Conservation (phyloP, 495 filamentous ascomycete genomes). For the Talaromyces adpressus region DNA sequence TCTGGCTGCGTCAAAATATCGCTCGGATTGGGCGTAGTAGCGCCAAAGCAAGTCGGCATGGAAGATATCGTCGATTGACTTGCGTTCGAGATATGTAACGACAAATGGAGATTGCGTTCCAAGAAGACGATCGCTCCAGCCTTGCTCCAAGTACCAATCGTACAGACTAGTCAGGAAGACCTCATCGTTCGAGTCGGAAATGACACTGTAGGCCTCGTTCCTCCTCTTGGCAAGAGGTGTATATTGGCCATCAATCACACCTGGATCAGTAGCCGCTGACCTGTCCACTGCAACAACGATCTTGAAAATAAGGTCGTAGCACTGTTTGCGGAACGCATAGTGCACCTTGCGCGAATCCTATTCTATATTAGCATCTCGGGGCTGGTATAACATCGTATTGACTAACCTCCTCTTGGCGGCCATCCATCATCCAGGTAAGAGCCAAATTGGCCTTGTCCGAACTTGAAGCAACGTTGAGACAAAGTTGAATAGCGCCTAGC, state of each 20-base stretch:
- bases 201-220: constrained; percentile 78
- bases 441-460: constrained; percentile 80
- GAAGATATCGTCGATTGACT: constrained; percentile 55
- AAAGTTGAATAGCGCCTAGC: constrained; percentile 82
- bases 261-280: constrained; percentile 54
- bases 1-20: constrained; percentile 75
- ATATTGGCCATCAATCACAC: constrained; percentile 68
- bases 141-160: constrained; percentile 87
- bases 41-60: constrained; percentile 91
- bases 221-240: constrained; percentile 69
- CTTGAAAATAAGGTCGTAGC: constrained; percentile 75
- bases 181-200: constrained; percentile 79
- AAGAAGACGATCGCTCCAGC: constrained; percentile 76
- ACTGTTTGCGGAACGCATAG: constrained; percentile 65
- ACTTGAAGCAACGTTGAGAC: constrained; percentile 70
- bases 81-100: constrained; percentile 74
- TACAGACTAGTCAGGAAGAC: constrained; percentile 92
- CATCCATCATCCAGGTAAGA: constrained; percentile 66
- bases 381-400: constrained; percentile 8
- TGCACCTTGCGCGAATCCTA: constrained; percentile 61
- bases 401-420: constrained; percentile 44
- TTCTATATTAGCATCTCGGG: constrained; percentile 42
- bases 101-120: constrained; percentile 77
- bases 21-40: constrained; percentile 72
- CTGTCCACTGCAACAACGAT: constrained; percentile 71